These are phyloP conservation scores for Kockiozyma suomiensis DNA, from an alignment of 805 yeast genomes.

Conservation along the genomic window DNA sequence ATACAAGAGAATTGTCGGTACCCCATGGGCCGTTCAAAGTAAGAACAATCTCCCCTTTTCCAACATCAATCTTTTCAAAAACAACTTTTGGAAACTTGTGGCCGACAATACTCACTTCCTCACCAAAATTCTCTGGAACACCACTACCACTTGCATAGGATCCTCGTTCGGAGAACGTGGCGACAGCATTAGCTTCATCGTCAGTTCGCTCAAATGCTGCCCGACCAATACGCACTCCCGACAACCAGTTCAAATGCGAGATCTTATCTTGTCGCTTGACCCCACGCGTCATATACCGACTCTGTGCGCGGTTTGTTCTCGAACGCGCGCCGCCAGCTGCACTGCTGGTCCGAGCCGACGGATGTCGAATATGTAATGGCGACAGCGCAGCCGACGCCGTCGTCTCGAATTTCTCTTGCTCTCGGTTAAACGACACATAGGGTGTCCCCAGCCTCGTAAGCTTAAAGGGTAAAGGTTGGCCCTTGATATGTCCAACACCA, in stretches of 20 bases:
- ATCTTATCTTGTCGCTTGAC: constrained; percentile 40
- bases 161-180: not conserved
- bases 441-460: constrained; percentile 49
- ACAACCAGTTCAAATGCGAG: constrained; percentile 85
- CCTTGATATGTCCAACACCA: constrained; percentile 44
- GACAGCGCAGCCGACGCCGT: constrained; percentile 5
- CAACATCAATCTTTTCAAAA: constrained; percentile 85
- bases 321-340: not conserved
- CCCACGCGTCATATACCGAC: constrained; percentile 31
- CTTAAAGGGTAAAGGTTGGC: constrained; percentile 44
- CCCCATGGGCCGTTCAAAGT: constrained; percentile 84
- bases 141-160: not conserved
- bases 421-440: constrained; percentile 48
- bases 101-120: constrained; percentile 86
- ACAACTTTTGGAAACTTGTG: constrained; percentile 83
- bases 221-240: constrained; percentile 81
- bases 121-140: constrained; percentile 71
- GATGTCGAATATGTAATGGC: not conserved
- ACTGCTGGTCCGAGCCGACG: not conserved
- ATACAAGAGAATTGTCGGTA: constrained; percentile 48
- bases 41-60: constrained; percentile 76
- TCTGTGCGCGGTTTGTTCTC: not conserved
- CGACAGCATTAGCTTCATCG: constrained; percentile 1
- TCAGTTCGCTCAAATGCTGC: constrained; percentile 44
- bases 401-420: not conserved